Base-by-base conservation (phyloP, 2,329 filamentous ascomycete species). In the Macrophomina pseudophaseolina region DNA sequence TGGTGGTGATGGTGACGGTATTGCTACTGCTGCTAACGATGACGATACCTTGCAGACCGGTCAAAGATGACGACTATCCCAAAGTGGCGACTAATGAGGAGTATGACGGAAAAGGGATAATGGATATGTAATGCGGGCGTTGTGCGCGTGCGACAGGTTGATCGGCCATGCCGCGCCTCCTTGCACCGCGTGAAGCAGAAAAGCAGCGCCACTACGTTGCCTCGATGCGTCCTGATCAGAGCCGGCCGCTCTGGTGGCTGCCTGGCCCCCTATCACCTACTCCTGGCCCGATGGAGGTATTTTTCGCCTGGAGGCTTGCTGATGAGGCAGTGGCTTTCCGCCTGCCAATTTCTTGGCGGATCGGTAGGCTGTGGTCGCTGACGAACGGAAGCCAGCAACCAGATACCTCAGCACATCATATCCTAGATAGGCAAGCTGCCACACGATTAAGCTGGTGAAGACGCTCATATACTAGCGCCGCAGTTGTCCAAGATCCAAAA, bases 141-240 rank as follows among this genome's bases (percentile, higher is more conserved):
- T 54, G n/a, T 38, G 32, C 33, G 18, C 32, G n/a, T 38, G 23
- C 46, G 46, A 28, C n/a, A 16, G 6, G 12, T 18, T 8, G 42
- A 44, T 44, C 42, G 12, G 42, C 42, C 42, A 44, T 33, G 28
- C 49, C 49, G 28, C 49, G 49, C 28, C 30, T 53, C 28, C 11
- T 32, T 35, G 30, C 30, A 40, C 56, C 11, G 40, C 28, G 40
- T 18, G 40, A 60, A 16, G 56, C 42, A 48, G 42, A 6, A 48
- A 16, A 5, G 35, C 32, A 12, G 23, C 40, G 28, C 56, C 56
- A 60, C 56, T 30, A 42, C 56, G 48, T 33, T 35, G 38, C 38
- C 33, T 54, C n/a, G 52, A 54, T 54, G 38, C 38, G 54, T 16
- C 23, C 7, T 60, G 40, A 23, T 46, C 42, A 60, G 56, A 40